Percentiles rank a stretch among this genome's conserved stretches.
Evolutionary conservation across 148 eudicot species (phyloP).

Genomic region (Vaccinium myrtillus): DNA sequence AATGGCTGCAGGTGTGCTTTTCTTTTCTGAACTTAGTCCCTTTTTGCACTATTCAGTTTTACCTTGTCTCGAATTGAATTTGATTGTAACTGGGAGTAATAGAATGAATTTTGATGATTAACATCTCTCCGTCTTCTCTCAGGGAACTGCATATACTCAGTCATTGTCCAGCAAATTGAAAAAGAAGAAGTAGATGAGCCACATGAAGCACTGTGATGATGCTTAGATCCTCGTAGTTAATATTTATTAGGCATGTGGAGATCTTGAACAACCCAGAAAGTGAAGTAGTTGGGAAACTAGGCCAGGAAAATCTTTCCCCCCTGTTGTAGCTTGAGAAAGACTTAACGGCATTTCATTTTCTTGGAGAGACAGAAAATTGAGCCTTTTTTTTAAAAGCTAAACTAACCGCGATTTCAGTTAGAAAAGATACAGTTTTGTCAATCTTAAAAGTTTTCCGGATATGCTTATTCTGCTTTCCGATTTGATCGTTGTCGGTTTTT

Average conservation of each 20-base stretch:
- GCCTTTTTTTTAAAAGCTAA: constrained; percentile 6
- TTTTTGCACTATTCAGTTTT: not conserved
- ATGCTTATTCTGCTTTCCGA: constrained; percentile 10
- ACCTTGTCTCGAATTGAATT: not conserved
- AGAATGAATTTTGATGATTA: not conserved
- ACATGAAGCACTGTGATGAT: constrained; percentile 26
- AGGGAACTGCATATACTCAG: constrained; percentile 88
- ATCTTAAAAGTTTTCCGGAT: not conserved
- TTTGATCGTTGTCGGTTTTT: not conserved
- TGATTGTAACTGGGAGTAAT: no score
- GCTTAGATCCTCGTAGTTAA: constrained; percentile 31
- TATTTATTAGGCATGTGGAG: constrained; percentile 23
- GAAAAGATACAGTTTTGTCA: constrained; percentile 26
- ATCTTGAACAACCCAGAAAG: constrained; percentile 8
- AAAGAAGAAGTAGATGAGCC: constrained; percentile 72
- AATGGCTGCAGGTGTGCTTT: constrained; percentile 83
- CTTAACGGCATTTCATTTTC: constrained; percentile 8
- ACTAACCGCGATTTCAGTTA: constrained; percentile 11
- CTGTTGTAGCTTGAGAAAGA: constrained; percentile 38
- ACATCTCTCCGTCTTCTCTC: constrained; percentile 19
- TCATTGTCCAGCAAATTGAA: constrained; percentile 68
- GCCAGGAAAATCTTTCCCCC: constrained; percentile 31
- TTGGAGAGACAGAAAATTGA: constrained; percentile 1
- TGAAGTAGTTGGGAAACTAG: constrained; percentile 27
- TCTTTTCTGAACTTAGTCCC: not conserved